These are phyloP conservation scores for Blepharisma undulans DNA, from an alignment of 169 alveolate genomes.

Conservation along the genomic window DNA sequence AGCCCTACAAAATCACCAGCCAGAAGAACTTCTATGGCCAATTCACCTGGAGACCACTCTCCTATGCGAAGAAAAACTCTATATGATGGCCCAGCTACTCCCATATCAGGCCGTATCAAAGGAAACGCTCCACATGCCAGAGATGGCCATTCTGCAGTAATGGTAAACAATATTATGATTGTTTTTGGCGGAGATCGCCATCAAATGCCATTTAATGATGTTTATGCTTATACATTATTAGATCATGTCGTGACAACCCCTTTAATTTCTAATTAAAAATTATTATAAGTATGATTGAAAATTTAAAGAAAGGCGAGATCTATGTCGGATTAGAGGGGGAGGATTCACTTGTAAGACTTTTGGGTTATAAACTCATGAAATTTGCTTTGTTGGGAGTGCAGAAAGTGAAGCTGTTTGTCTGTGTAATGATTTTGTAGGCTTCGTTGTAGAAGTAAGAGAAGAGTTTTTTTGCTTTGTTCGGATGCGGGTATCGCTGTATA, in stretches of 20 bases:
- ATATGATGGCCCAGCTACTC: slow-evolving; percentile 35
- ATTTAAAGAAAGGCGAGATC: not conserved
- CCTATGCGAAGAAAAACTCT: not conserved
- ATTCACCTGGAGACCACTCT: not conserved
- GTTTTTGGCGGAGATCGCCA: slow-evolving; percentile 77
- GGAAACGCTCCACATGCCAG: slow-evolving; percentile 68
- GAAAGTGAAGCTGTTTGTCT: not conserved
- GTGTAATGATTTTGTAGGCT: not conserved
- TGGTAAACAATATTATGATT: slow-evolving; percentile 22
- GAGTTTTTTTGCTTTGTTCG: not conserved
- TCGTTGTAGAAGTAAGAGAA: not conserved
- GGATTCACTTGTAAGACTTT: not conserved
- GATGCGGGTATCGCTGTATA: not conserved
- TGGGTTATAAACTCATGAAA: not conserved
- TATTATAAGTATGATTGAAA: not conserved
- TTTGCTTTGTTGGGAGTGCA: not conserved
- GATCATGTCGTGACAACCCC: slow-evolving; percentile 20
- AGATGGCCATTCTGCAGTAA: slow-evolving; percentile 47
- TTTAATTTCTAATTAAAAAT: not conserved
- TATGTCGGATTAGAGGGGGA: not conserved
- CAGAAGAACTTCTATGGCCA: not conserved
- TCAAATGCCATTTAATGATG: slow-evolving; percentile 85
- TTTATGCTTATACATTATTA: slow-evolving; percentile 56
- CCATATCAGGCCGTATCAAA: not conserved
- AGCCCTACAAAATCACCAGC: not conserved